A percentile compares a stretch with the other conserved stretches of the same genome.
These are phyloP conservation scores for Quercus phellos DNA, from an alignment of 331 rosid genomes.

Conservation along the genomic window DNA sequence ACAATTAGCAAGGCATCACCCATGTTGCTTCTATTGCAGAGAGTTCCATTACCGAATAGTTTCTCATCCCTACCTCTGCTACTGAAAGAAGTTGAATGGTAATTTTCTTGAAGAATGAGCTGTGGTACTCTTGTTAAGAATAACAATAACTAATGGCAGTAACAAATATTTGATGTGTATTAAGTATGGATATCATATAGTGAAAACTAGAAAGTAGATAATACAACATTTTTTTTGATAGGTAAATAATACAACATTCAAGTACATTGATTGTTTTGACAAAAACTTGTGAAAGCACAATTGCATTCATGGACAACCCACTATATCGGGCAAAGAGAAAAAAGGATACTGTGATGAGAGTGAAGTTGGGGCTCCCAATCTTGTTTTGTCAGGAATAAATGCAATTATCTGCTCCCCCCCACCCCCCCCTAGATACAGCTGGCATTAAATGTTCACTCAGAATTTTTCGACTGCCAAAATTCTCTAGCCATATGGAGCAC, in stretches of 20 bases:
- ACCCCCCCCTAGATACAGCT: slow-evolving; percentile 29
- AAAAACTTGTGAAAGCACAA: slow-evolving; percentile 12
- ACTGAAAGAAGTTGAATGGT: slow-evolving; percentile 68
- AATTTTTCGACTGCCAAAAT: slow-evolving; percentile 38
- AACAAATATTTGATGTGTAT: not conserved
- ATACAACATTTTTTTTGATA: not conserved
- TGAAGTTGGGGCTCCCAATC: slow-evolving; percentile 49
- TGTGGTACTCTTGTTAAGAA: slow-evolving; percentile 49
- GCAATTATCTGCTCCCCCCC: slow-evolving; percentile 54
- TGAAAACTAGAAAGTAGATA: not conserved
- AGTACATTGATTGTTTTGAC: slow-evolving; percentile 1
- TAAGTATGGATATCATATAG: not conserved
- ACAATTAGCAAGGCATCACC: slow-evolving; percentile 55
- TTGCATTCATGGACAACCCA: not conserved
- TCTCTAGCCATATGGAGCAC: slow-evolving; percentile 74
- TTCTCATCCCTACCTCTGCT: slow-evolving; percentile 41
- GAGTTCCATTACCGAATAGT: slow-evolving; percentile 17
- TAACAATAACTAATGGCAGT: slow-evolving; percentile 12
- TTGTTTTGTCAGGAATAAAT: slow-evolving; percentile 88
- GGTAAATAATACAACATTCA: not conserved
- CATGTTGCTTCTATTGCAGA: slow-evolving; percentile 20
- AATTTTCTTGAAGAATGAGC: slow-evolving; percentile 78
- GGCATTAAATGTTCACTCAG: slow-evolving; percentile 28
- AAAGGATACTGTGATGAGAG: slow-evolving; percentile 84
- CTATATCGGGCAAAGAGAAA: slow-evolving; percentile 11